Base-by-base conservation (phyloP, 495 filamentous ascomycete genomes). In the Talaromyces liani region DNA sequence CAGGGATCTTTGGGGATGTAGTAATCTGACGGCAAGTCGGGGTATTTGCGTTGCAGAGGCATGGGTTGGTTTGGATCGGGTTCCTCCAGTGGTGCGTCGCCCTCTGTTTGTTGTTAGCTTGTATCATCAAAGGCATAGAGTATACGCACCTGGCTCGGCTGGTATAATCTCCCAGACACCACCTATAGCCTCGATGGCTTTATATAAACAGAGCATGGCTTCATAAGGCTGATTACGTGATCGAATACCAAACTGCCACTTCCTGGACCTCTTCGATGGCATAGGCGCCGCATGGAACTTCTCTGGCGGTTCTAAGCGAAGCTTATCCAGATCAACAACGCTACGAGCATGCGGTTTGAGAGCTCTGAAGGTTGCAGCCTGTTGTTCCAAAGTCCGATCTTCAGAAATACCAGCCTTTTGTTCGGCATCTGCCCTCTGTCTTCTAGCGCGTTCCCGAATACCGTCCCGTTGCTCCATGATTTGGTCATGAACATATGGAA, bases 201-300 rank as follows among this genome's bases (percentile, higher is more conserved):
- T 89, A 79, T 96, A 98, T 58, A 98, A 90, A 71, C 94, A 97
- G 9, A 92, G 75, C 71, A 98, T 89, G 0, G 94, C 94, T 68
- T 98, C 94, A 31, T 93, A 87, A 0, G 95, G 94, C 24, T 91
- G 90, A 72, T 97, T 98, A 33, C 95, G 83, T 24, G 90, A 93
- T 1, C 94, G 86, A 64, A 98, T 98, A 33, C 94, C 94, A 70
- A 98, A 98, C 73, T 98, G 95, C 94, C 94, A 98, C 64, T 91
- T 89, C 1, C 91, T 90, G 3, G 86, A 77, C 73, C 87, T 90
- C 72, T 89, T 93, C 27, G 74, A 76, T 59, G 78, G 79, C 63
- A 74, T 69, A 54, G 86, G 75, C 25, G 84, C 80, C 7, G 85
- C 82, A 12, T 85, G 85, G 65, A 85, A 84, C 4, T 79, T 79